Conservation (phyloP, 2,329 filamentous ascomycete genomes). For the Clarireedia monteithiana region DNA sequence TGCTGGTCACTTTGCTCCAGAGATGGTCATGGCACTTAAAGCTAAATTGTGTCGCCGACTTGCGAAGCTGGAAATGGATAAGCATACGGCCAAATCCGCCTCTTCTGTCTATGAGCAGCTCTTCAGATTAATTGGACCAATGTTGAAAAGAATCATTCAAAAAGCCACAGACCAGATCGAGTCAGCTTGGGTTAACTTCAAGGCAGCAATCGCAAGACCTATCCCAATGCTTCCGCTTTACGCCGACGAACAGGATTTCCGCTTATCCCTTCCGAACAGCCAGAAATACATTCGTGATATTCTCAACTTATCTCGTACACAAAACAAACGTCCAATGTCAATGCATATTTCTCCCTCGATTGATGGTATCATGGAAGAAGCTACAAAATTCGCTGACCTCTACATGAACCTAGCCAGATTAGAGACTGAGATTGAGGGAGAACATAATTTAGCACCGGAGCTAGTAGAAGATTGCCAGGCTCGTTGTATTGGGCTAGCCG, state of each 20-base stretch:
- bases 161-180: conserved; percentile 28
- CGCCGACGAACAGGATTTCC: conserved; percentile 29
- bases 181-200: conserved; percentile 35
- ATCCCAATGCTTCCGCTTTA: conserved; percentile 36
- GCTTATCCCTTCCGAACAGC: conserved; percentile 37
- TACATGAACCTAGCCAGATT: too few relatives aligned
- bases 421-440: too few relatives aligned
- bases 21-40: conserved; percentile 35
- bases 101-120: conserved; percentile 24
- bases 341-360: too few relatives aligned
- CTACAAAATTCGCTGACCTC: too few relatives aligned
- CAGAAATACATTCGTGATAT: too few relatives aligned
- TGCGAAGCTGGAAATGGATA: conserved; percentile 45
- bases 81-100: conserved; percentile 19
- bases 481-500: too few relatives aligned
- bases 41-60: conserved; percentile 50
- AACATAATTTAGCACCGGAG: too few relatives aligned
- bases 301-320: neutral
- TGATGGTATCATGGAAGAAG: too few relatives aligned
- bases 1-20: conserved; percentile 24
- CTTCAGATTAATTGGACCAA: conserved; percentile 23
- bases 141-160: conserved; percentile 28
- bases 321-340: too few relatives aligned
- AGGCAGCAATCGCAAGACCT: conserved; percentile 28
- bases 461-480: too few relatives aligned